phyloP scores from a whole-genome alignment of 2,329 filamentous ascomycete species.

The Botrytis paeoniae region DNA sequence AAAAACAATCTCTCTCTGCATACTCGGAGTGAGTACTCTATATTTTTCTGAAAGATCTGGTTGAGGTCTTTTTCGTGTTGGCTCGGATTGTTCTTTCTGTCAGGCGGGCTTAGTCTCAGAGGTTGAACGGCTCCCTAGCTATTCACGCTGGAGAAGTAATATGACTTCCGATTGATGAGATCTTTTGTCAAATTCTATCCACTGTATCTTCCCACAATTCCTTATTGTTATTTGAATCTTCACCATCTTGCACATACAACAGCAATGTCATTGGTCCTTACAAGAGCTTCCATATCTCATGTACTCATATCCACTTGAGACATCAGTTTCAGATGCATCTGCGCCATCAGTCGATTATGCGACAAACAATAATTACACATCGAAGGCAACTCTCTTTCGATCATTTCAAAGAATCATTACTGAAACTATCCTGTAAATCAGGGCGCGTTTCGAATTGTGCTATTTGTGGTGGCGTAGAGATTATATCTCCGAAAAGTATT shows the following conservation, averaged over 20 bases:
- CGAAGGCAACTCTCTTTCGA: background rate
- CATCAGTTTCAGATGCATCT: background rate
- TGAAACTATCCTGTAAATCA: background rate
- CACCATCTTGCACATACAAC: background rate
- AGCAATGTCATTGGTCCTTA: background rate
- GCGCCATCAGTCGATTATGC: background rate
- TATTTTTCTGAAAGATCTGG: background rate
- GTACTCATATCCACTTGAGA: background rate
- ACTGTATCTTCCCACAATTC: background rate
- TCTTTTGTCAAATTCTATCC: background rate
- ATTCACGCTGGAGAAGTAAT: background rate
- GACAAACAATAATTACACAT: background rate
- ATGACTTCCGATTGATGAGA: background rate
- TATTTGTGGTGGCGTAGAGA: background rate
- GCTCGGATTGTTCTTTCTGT: background rate
- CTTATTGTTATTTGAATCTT: background rate
- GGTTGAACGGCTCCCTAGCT: background rate
- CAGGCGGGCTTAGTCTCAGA: background rate
- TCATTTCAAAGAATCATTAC: background rate
- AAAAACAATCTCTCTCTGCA: background rate
- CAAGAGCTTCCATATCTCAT: background rate
- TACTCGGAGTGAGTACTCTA: background rate
- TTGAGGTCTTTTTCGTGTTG: background rate
- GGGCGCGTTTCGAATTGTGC: background rate
- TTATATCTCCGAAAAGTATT: background rate